These are phyloP conservation scores for Termitomyces sp. DNA, from an alignment of 768 basidiomycete species.

Conservation along the genomic window DNA sequence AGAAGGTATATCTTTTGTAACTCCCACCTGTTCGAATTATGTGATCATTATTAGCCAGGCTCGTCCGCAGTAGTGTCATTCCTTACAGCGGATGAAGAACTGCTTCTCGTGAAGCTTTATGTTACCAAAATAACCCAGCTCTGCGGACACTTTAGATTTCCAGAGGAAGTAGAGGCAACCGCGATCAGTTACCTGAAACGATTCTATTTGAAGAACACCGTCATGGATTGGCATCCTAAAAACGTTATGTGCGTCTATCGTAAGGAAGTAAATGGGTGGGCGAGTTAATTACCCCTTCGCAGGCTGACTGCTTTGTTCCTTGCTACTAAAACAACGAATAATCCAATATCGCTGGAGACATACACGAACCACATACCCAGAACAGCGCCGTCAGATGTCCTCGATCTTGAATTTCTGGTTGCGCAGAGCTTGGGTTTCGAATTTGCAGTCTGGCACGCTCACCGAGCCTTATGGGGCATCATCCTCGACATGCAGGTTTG, in stretches of 20 bases:
- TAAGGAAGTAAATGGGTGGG: neutral
- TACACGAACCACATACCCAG: constrained; percentile 83
- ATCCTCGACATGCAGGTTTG: constrained; percentile 82
- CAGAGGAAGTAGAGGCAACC: constrained; percentile 91
- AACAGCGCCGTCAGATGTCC: constrained; percentile 75
- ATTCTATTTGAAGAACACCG: constrained; percentile 96
- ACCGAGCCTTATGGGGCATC: constrained; percentile 83
- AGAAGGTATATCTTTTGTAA: constrained; percentile 50
- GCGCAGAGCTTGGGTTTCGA: constrained; percentile 94
- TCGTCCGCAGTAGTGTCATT: constrained; percentile 72
- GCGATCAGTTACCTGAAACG: constrained; percentile 90
- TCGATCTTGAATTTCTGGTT: constrained; percentile 93
- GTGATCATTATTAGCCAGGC: constrained; percentile 46
- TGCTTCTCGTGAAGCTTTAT: constrained; percentile 84
- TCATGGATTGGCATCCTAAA: constrained; percentile 99
- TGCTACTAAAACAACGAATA: constrained; percentile 96
- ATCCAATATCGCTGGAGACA: constrained; percentile 79
- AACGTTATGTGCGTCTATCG: constrained; percentile 79
- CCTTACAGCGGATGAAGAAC: constrained; percentile 77
- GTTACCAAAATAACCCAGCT: constrained; percentile 79
- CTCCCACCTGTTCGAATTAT: constrained; percentile 7
- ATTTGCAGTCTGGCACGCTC: constrained; percentile 89
- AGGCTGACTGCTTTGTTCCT: constrained; percentile 96
- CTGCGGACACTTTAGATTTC: constrained; percentile 81
- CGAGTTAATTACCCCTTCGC: constrained; percentile 2